These are phyloP conservation scores for Tuber indicum DNA, from an alignment of 495 filamentous ascomycete species.

Conservation along the genomic window DNA sequence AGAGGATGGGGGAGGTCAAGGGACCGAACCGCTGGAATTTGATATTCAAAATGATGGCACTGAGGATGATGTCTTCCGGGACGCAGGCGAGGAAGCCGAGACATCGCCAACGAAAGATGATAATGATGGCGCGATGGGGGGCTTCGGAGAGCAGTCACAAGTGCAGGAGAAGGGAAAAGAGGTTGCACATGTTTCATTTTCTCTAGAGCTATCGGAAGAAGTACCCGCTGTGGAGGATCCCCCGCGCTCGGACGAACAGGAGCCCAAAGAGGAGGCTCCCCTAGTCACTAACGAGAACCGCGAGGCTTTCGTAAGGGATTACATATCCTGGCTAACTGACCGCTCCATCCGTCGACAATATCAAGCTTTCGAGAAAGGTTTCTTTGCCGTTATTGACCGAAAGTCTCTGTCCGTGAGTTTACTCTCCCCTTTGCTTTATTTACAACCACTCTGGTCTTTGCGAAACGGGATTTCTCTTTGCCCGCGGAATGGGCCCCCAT, in stretches of 20 bases:
- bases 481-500: not conserved
- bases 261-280: slow-evolving; percentile 47
- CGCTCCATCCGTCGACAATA: slow-evolving; percentile 71
- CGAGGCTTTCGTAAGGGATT: slow-evolving; percentile 72
- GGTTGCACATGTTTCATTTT: not conserved
- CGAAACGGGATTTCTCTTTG: not conserved
- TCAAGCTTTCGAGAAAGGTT: slow-evolving; percentile 73
- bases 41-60: not conserved
- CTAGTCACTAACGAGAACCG: slow-evolving; percentile 72
- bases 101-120: not conserved
- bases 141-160: not conserved
- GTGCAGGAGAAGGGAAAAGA: slow-evolving; percentile 4
- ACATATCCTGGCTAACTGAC: slow-evolving; percentile 76
- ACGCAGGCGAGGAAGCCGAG: not conserved
- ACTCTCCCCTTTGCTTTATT: not conserved
- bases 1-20: not conserved
- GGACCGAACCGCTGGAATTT: not conserved
- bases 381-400: slow-evolving; percentile 65
- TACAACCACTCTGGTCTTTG: not conserved
- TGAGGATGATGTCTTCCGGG: not conserved
- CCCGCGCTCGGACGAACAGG: slow-evolving; percentile 6
- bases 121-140: not conserved
- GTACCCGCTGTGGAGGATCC: not conserved
- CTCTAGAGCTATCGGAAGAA: not conserved
- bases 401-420: slow-evolving; percentile 50